Evolutionary conservation across 2,329 filamentous ascomycete genomes (phyloP), one percentile per base, ranked within the genome.

Genomic region (Penicillium brevicompactum): DNA sequence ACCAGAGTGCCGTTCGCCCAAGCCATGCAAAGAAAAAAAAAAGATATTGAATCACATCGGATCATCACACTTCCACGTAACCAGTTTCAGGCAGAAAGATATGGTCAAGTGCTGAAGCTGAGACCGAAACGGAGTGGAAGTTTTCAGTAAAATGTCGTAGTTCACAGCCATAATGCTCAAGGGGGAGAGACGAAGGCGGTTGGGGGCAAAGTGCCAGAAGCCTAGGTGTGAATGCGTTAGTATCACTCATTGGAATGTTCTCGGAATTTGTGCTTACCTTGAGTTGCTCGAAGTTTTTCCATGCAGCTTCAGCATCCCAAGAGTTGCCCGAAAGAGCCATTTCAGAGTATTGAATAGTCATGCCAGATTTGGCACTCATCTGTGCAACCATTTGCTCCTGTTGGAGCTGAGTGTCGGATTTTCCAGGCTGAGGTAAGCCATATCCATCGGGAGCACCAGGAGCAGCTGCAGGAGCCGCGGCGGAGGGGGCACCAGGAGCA

Each of bases 271-370:
- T 43, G 40, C 80, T 70, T 78, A 89, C 90, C 80, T 87, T 91
- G 54, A 90, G 86, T 62, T 87, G 83, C 59, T 87, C 83, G 69
- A 96, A 97, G 31, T 90, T 85, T 51, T 82, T 78, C 62, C 92
- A 76, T 2, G 92, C 93, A 61, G 84, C 83, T 37, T 89, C 84
- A 46, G 92, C 85, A 70, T 95, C 84, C 91, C 92, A 97, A 37
- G 82, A 84, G 53, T 88, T 90, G 56, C 92, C 86, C 2, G 85
- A 82, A 14, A 97, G 80, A 66, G 93, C 97, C 80, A 95, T 84
- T 63, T 87, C 84, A 1, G 92, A 89, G 70, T 89, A 96, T 55
- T 89, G 80, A 9, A 87, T 75, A 8, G 85, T 94, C 86, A 99
- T 91, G 54, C 87, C 85, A 1, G 92, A 96, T 66, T 86, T 86